Base-by-base conservation (phyloP, 371 early-diverging fungal species). In the Umbelopsis sp. region DNA sequence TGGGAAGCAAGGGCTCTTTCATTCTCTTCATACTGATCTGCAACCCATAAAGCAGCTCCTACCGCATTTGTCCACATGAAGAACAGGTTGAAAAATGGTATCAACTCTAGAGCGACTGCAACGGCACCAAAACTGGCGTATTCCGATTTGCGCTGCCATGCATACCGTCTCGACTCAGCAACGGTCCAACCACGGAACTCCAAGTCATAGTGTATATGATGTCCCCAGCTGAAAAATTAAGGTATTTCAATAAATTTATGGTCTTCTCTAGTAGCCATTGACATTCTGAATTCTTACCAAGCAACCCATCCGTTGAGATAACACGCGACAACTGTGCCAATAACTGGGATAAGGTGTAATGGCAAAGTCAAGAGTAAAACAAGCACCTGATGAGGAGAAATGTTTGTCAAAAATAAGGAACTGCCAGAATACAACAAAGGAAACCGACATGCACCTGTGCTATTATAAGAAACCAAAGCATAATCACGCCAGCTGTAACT, bases 51-150 rank as follows among this genome's bases (percentile, higher is more conserved):
- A 4, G 92, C 93, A 24, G 89, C 87, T 9, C 89, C 91, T 4
- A 92, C 88, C n/a, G 88, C 86, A 67, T 92, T 92, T 7, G 93
- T 92, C 85, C 89, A 92, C 76, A 90, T 84, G 68, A 92, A 92
- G 1, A 93, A 37, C 20, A 90, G 67, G 45, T 89, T 89, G 53
- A 88, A 84, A 2, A 93, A 57, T 4, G 92, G 92, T 4, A 93
- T 77, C 66, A 91, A 70, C 68, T 91, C 89, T 14, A 92, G 70
- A 1, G 81, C 87, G 0, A 87, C 83, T 3, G 91, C 89, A 0
- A 87, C 84, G 2, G 79, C 71, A 5, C 93, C 93, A 78, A 93
- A 93, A 14, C 76, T 65, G 35, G 81, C 75, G 64, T 86, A 90
- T 2, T 73, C 72, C 2, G 70, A 57, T 14, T 73, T 66, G 20